Conservation (phyloP, 208 protist species). For the Crithidia brevicula region DNA sequence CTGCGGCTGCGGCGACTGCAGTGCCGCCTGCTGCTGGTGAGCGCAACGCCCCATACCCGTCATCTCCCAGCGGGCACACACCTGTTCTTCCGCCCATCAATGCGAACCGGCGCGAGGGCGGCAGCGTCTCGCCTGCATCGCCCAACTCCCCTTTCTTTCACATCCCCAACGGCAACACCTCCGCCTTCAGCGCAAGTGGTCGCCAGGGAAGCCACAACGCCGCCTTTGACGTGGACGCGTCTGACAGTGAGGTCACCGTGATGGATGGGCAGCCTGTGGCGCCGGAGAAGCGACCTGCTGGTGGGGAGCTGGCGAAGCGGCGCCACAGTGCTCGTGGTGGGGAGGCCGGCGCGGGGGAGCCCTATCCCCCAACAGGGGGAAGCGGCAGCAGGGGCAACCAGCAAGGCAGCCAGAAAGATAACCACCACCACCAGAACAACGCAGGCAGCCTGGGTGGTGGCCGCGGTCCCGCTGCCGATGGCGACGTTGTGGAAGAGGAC, state of each 20-base stretch:
- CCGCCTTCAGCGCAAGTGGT: background rate
- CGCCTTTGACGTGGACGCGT: background rate
- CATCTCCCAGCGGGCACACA: background rate
- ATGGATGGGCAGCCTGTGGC: background rate
- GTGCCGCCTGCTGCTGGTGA: background rate
- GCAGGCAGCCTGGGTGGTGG: too few relatives aligned
- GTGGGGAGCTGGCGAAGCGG: slow-evolving; percentile 2
- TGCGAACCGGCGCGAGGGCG: background rate
- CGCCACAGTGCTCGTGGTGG: slow-evolving; percentile 5
- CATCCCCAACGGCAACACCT: background rate
- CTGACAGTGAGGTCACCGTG: background rate
- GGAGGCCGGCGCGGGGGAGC: background rate
- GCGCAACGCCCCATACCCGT: background rate
- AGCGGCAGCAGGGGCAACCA: too few relatives aligned
- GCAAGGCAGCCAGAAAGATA: too few relatives aligned
- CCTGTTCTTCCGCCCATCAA: background rate
- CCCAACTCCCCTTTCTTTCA: slow-evolving; percentile 10
- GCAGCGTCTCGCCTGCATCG: background rate
- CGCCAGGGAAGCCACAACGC: slow-evolving; percentile 1
- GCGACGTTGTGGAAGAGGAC: background rate
- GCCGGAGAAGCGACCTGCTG: background rate
- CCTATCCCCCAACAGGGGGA: slow-evolving; percentile 5
- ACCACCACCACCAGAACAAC: too few relatives aligned
- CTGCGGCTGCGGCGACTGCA: background rate
- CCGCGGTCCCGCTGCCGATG: background rate